Conservation (phyloP, 1,284 basidiomycete species). For the Amylostereum areolatum region DNA sequence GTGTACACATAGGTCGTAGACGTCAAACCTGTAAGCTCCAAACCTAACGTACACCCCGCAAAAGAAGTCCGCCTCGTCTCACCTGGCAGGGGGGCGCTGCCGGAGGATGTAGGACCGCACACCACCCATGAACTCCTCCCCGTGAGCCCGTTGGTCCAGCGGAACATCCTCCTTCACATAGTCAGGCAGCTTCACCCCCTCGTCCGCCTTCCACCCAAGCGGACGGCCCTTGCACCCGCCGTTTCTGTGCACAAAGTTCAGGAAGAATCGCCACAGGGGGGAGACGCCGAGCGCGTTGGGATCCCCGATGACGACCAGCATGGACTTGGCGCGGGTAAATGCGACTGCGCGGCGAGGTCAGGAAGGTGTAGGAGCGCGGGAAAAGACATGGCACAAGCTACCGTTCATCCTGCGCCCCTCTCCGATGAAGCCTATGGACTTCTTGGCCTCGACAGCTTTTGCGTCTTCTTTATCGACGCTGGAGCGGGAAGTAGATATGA, state of each 20-base stretch:
- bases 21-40: no score
- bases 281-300: constrained; percentile 44
- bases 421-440: constrained; percentile 41
- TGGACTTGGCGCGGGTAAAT: constrained; percentile 47
- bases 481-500: constrained; percentile 42
- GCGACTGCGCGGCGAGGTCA: constrained; percentile 18
- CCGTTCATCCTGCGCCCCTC: constrained; percentile 42
- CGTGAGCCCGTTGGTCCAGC: no score
- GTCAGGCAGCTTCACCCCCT: not conserved
- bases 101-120: no score
- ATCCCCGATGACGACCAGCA: constrained; percentile 55
- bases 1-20: no score
- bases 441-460: constrained; percentile 17
- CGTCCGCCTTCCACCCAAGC: constrained; percentile 44
- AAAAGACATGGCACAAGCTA: constrained; percentile 12
- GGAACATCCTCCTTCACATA: no score
- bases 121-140: no score
- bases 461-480: constrained; percentile 26
- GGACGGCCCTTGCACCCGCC: constrained; percentile 42
- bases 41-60: no score
- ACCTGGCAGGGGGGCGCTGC: no score
- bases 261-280: constrained; percentile 44
- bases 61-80: no score
- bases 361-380: not conserved
- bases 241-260: constrained; percentile 41